Evolutionary conservation across 345 rosid genomes (phyloP), one percentile per base, ranked within the genome.

Genomic region (Citrus mangshanensis): DNA sequence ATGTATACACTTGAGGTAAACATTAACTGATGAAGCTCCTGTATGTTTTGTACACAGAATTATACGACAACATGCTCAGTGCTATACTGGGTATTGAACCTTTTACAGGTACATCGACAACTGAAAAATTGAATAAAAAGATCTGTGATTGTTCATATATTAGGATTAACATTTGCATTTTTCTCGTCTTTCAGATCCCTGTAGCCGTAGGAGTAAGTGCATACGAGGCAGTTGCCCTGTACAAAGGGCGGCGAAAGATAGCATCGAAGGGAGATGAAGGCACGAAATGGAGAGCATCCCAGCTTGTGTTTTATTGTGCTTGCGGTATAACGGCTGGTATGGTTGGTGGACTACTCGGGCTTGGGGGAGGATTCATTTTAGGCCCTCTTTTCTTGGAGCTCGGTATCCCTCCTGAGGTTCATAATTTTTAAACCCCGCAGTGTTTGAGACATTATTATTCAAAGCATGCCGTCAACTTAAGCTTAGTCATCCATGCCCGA

Each of bases 291-390:
- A 70, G 16, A 70, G 75, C 70, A 5, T 65, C 70, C 79, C 77
- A 86, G 78, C 73, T 88, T 34, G n/a, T 70, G 54, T 58, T 70
- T 8, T 70, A 51, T 55, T 85, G 85, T 21, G 16, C 34, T n/a
- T 75, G 76, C 25, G 90, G 90, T 62, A 16, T 87, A 27, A 34
- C 74, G 19, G 88, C 87, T 21, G 87, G 88, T 40, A 28, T 84
- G 9, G 84, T 87, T 69, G 90, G 90, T 34, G 90, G 87, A 32
- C 40, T 87, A 81, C 88, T 87, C 51, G 88, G 89, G 66, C 85
- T 85, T 25, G 88, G 88, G 35, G 89, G 88, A 77, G 90, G 90
- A 66, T 85, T 85, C 78, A 84, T 85, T 55, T 54, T 83, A 79
- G 87, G 88, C 2, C 88, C 88, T 27, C 85, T 87, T 67, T 81